Evolutionary conservation across 768 basidiomycete species (phyloP).

Genomic region (Tulasnella sp.): DNA sequence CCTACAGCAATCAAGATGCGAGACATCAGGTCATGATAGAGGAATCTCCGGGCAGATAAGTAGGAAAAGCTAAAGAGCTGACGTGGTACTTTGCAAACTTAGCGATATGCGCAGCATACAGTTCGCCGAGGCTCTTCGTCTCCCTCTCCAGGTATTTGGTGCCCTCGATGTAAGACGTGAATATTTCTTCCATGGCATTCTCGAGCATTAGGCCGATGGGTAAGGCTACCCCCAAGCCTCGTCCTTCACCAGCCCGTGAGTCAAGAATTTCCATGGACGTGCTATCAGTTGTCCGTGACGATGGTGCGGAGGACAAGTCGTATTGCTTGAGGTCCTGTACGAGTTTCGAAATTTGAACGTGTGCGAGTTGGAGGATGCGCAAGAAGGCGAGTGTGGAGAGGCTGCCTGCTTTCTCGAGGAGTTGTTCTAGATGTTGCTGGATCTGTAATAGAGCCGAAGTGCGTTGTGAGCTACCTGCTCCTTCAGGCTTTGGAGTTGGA

Average conservation of each 20-base stretch:
- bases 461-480: neutral
- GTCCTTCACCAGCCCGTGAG: slow-evolving; percentile 10
- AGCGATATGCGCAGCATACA: slow-evolving; percentile 62
- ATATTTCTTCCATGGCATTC: slow-evolving; percentile 89
- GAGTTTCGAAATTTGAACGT: slow-evolving; percentile 60
- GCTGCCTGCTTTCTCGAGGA: slow-evolving; percentile 60
- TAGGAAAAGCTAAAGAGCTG: slow-evolving; percentile 22
- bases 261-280: slow-evolving; percentile 7
- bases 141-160: slow-evolving; percentile 87
- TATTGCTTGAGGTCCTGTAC: slow-evolving; percentile 89
- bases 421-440: slow-evolving; percentile 88
- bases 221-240: slow-evolving; percentile 31
- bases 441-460: slow-evolving; percentile 50
- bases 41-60: no score
- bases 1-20: slow-evolving; percentile 24
- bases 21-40: neutral
- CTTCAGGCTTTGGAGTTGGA: neutral
- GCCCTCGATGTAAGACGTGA: slow-evolving; percentile 87
- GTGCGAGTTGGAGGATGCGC: slow-evolving; percentile 79
- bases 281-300: neutral
- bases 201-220: slow-evolving; percentile 85
- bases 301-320: slow-evolving; percentile 51
- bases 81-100: slow-evolving; percentile 87
- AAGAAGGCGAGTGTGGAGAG: slow-evolving; percentile 86
- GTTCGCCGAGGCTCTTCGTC: slow-evolving; percentile 64